These are phyloP conservation scores for Silene conica DNA, from an alignment of 148 eudicot species.

Conservation along the genomic window DNA sequence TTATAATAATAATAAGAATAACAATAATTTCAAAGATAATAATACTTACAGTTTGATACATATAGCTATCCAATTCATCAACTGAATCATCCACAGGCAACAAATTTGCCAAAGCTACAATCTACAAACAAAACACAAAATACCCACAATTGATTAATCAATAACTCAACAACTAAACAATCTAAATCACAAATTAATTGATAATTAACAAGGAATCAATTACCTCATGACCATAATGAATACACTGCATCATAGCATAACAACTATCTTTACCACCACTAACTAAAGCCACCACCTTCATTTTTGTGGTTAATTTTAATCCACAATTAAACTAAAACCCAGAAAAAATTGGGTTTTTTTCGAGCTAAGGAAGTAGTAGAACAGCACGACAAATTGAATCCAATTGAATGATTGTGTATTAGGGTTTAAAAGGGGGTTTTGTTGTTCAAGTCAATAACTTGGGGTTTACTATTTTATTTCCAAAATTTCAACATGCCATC, in stretches of 20 bases:
- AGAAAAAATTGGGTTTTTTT: background rate
- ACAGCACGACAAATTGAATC: background rate
- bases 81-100: constrained; percentile 80
- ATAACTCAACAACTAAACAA: background rate
- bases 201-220: background rate
- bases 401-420: background rate
- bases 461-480: too few relatives aligned
- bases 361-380: background rate
- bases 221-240: constrained; percentile 88
- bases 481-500: too few relatives aligned
- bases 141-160: background rate
- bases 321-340: background rate
- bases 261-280: constrained; percentile 99
- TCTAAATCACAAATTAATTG: background rate
- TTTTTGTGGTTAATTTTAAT: constrained; percentile 18
- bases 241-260: constrained; percentile 96
- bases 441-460: background rate
- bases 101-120: constrained; percentile 95
- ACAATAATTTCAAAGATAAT: background rate
- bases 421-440: background rate
- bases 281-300: constrained; percentile 94
- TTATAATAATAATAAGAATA: too few relatives aligned
- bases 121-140: constrained; percentile 28
- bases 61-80: constrained; percentile 96
- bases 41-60: constrained; percentile 89